Conservation (phyloP, 306 rosid species). For the Pyrus betulifolia region DNA sequence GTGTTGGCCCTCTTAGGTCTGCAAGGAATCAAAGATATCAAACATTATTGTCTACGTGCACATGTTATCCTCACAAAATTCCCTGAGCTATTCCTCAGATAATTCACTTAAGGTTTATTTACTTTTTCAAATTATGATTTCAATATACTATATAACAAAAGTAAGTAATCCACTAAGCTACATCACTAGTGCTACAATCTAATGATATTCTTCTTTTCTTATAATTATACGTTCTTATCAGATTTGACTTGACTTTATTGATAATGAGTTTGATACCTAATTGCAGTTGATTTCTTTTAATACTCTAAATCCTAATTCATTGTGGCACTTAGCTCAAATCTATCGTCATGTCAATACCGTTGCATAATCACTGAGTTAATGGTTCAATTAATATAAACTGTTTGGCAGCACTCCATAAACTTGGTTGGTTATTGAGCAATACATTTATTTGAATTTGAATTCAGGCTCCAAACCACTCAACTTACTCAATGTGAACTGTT, state of each 20-base stretch:
- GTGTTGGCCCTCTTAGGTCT: slow-evolving; percentile 1
- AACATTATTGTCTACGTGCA: not conserved
- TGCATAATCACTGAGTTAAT: not conserved
- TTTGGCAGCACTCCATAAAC: slow-evolving; percentile 2
- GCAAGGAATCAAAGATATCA: not conserved
- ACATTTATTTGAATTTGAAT: not conserved
- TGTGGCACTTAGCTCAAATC: no score
- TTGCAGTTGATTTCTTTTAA: no score
- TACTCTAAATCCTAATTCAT: not conserved
- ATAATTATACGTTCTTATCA: not conserved
- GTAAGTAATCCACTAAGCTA: not conserved
- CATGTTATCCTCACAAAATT: not conserved
- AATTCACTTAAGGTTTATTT: no score
- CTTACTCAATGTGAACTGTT: not conserved
- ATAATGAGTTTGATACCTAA: no score
- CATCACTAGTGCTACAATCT: not conserved
- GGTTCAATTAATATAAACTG: not conserved
- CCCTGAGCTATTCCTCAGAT: not conserved
- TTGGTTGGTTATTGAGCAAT: slow-evolving; percentile 5
- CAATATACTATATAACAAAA: no score
- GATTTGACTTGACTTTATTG: no score
- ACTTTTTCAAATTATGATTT: no score
- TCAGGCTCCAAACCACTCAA: not conserved
- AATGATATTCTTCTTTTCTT: not conserved
- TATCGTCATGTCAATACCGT: not conserved